phyloP scores from a whole-genome alignment of 2,329 filamentous ascomycete species.

The Arthrobotrys pseudoclavata region DNA sequence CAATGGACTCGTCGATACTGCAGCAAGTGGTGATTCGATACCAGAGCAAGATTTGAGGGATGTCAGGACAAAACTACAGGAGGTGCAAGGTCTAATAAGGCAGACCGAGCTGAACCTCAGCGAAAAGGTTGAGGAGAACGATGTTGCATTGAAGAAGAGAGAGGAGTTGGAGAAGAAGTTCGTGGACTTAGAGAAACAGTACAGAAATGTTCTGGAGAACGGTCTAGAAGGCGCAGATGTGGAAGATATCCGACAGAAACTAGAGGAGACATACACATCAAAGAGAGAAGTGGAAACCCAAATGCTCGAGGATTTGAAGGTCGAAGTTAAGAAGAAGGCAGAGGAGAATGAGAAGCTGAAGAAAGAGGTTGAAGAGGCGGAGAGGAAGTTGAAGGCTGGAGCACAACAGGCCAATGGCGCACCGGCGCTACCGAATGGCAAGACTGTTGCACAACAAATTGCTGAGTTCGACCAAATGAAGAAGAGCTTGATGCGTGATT shows the following conservation, averaged over 20 bases:
- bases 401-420: conserved; percentile 73
- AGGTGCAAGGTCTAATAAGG: conserved; percentile 91
- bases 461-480: conserved; percentile 99
- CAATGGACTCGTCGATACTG: conserved; percentile 82
- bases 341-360: conserved; percentile 87
- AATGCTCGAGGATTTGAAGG: conserved; percentile 81
- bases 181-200: conserved; percentile 80
- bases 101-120: conserved; percentile 91
- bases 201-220: conserved; percentile 83
- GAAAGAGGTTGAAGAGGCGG: conserved; percentile 82
- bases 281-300: conserved; percentile 80
- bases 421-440: conserved; percentile 77
- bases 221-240: conserved; percentile 83
- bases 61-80: conserved; percentile 82
- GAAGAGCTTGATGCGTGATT: conserved; percentile 98
- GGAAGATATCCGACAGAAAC: conserved; percentile 83
- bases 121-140: conserved; percentile 74
- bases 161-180: conserved; percentile 83
- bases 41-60: conserved; percentile 84
- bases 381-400: conserved; percentile 78
- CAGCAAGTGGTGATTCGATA: conserved; percentile 81
- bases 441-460: conserved; percentile 97
- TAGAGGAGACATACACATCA: conserved; percentile 82
- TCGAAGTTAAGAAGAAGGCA: conserved; percentile 80
- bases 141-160: conserved; percentile 77